phyloP scores from a whole-genome alignment of 179 eudicot genomes.

The Heliamphora pulchella region DNA sequence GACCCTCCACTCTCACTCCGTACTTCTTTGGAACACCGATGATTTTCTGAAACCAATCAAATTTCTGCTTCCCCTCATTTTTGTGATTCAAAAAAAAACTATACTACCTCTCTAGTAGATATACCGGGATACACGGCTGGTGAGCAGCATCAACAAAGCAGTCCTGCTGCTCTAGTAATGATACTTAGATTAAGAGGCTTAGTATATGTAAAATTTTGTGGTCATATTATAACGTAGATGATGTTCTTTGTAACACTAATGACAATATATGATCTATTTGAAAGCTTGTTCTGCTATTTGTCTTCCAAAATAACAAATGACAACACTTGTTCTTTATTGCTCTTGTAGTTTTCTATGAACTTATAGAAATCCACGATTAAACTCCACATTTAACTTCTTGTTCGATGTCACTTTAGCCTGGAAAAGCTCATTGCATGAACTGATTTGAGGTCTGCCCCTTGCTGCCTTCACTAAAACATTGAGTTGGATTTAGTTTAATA shows the following conservation, averaged over 20 bases:
- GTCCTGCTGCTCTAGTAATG: neutral
- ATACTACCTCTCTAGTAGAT: neutral
- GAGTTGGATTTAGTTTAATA: too few species aligned
- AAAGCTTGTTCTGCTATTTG: conserved; percentile 9
- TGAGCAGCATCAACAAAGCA: neutral
- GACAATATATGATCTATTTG: conserved; percentile 10
- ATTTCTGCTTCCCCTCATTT: conserved; percentile 6
- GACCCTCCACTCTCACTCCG: conserved; percentile 47
- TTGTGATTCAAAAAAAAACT: neutral
- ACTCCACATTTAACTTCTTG: too few species aligned
- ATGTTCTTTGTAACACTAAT: conserved; percentile 5
- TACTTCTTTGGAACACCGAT: conserved; percentile 48
- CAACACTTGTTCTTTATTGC: conserved; percentile 23
- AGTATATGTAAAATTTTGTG: conserved; percentile 6
- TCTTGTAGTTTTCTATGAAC: neutral
- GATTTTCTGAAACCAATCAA: neutral
- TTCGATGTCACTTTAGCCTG: too few species aligned
- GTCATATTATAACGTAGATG: neutral
- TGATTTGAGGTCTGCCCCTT: too few species aligned
- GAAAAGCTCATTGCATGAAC: too few species aligned
- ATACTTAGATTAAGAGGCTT: neutral
- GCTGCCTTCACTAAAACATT: too few species aligned
- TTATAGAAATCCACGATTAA: neutral
- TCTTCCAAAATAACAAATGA: conserved; percentile 30
- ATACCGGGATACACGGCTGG: neutral